Conservation (phyloP, 2,329 filamentous ascomycete genomes). For the Cryphonectria nitschkei region DNA sequence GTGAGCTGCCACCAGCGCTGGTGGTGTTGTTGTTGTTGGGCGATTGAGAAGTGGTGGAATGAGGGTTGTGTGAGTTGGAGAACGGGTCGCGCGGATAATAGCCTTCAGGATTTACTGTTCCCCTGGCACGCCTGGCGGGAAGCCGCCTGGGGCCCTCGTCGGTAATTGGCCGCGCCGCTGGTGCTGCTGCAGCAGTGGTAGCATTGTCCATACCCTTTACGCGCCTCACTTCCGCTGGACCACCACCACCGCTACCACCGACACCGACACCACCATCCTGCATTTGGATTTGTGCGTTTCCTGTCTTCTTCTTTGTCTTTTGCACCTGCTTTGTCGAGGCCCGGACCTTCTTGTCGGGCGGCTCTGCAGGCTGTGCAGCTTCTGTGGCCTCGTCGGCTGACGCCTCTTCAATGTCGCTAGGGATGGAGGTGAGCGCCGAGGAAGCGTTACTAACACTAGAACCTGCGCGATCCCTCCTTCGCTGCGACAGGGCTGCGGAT, state of each 20-base stretch:
- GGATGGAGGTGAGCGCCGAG: slow-evolving; percentile 40
- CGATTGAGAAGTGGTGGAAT: slow-evolving; percentile 24
- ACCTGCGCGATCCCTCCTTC: slow-evolving; percentile 32
- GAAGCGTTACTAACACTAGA: slow-evolving; percentile 37
- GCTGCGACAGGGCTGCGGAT: slow-evolving; percentile 33
- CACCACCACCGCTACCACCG: too few relatives aligned
- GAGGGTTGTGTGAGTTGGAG: slow-evolving; percentile 17
- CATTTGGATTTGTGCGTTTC: slow-evolving; percentile 1
- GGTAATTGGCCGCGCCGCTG: slow-evolving; percentile 26
- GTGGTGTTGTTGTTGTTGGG: slow-evolving; percentile 19
- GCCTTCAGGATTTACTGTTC: slow-evolving; percentile 18
- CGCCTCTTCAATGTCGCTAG: slow-evolving; percentile 28
- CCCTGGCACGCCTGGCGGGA: slow-evolving; percentile 26
- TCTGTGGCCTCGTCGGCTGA: slow-evolving; percentile 23
- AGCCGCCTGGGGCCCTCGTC: slow-evolving; percentile 24
- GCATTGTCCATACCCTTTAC: slow-evolving; percentile 9
- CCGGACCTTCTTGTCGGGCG: neutral
- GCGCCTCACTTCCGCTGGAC: neutral
- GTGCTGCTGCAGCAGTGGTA: slow-evolving; percentile 11
- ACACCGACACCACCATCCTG: slow-evolving; percentile 16
- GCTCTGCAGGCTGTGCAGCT: slow-evolving; percentile 10
- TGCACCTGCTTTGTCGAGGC: slow-evolving; percentile 4
- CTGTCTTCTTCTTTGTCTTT: slow-evolving; percentile 3
- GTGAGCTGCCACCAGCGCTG: slow-evolving; percentile 12
- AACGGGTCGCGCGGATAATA: slow-evolving; percentile 18